phyloP scores from a whole-genome alignment of 2,329 filamentous ascomycete species.

The Botrytis deweyae region DNA sequence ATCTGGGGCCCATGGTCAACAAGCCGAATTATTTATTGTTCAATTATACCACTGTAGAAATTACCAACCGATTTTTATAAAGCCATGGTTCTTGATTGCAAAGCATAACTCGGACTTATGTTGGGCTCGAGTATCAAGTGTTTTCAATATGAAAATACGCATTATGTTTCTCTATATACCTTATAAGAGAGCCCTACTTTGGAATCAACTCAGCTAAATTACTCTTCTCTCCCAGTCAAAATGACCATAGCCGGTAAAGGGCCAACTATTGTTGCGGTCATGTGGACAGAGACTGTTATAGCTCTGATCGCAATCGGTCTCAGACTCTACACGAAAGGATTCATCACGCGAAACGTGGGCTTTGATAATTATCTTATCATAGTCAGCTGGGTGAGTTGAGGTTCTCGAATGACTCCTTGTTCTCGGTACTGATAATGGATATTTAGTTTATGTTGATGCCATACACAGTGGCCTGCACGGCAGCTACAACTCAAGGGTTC shows the following conservation, averaged over 20 bases:
- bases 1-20: neutral
- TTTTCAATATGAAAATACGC: neutral
- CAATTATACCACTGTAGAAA: neutral
- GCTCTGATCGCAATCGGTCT: slow-evolving; percentile 23
- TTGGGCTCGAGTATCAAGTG: neutral
- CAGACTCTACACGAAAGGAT: slow-evolving; percentile 23
- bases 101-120: too few relatives aligned
- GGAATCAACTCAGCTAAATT: neutral
- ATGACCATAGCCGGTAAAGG: slow-evolving; percentile 23
- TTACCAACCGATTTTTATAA: neutral
- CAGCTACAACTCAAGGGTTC: slow-evolving; percentile 22
- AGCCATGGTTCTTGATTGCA: too few relatives aligned
- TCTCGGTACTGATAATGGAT: neutral
- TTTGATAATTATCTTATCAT: slow-evolving; percentile 25
- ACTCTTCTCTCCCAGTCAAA: neutral
- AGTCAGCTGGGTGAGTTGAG: slow-evolving; percentile 21
- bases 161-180: neutral
- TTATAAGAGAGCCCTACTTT: neutral
- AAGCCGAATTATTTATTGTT: neutral
- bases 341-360: slow-evolving; percentile 18
- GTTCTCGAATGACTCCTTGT: neutral
- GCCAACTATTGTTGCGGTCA: slow-evolving; percentile 22
- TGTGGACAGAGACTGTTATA: slow-evolving; percentile 25
- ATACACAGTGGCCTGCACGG: slow-evolving; percentile 16
- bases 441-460: slow-evolving; percentile 24